A percentile compares a stretch with the other conserved stretches of the same genome.
These are phyloP conservation scores for Apiotrichum montevideense DNA, from an alignment of 1,284 basidiomycete species.

Conservation along the genomic window DNA sequence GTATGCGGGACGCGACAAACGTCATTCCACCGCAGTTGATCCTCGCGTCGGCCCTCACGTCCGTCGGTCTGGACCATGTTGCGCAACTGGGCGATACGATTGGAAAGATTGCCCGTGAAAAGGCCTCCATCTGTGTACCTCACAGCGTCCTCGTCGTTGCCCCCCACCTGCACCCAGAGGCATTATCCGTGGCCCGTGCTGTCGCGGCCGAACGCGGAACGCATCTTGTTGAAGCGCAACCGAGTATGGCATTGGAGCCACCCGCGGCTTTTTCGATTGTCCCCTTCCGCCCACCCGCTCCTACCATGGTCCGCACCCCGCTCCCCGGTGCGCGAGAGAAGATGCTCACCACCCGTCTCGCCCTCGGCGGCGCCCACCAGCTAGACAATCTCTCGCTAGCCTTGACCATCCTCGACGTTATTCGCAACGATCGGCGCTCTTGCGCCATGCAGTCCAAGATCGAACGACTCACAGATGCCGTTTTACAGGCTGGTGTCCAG, in stretches of 20 bases:
- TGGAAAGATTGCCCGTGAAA: conserved; percentile 70
- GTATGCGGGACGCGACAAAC: conserved; percentile 88
- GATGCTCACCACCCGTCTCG: conserved; percentile 35
- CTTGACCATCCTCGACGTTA: conserved; percentile 57
- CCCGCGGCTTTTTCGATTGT: conserved; percentile 31
- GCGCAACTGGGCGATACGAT: conserved; percentile 76
- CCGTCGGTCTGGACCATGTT: conserved; percentile 90
- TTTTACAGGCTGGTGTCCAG: conserved; percentile 58
- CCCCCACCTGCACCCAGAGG: conserved; percentile 57
- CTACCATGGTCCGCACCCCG: conserved; percentile 17
- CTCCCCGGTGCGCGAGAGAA: conserved; percentile 4
- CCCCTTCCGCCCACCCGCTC: conserved; percentile 23
- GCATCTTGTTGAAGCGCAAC: conserved; percentile 23
- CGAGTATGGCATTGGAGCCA: not conserved
- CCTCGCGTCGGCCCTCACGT: conserved; percentile 71
- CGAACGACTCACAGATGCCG: conserved; percentile 48
- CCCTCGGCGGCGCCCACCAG: conserved; percentile 76
- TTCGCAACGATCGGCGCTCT: conserved; percentile 52
- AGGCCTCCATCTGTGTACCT: conserved; percentile 70
- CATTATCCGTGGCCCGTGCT: conserved; percentile 48
- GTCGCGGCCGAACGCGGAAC: conserved; percentile 45
- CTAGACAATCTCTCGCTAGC: conserved; percentile 71
- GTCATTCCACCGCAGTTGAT: conserved; percentile 65
- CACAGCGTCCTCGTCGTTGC: conserved; percentile 70
- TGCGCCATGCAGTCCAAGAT: conserved; percentile 33